Evolutionary conservation across 1,284 basidiomycete species (phyloP).

Genomic region (Phaffia rhodozyma): DNA sequence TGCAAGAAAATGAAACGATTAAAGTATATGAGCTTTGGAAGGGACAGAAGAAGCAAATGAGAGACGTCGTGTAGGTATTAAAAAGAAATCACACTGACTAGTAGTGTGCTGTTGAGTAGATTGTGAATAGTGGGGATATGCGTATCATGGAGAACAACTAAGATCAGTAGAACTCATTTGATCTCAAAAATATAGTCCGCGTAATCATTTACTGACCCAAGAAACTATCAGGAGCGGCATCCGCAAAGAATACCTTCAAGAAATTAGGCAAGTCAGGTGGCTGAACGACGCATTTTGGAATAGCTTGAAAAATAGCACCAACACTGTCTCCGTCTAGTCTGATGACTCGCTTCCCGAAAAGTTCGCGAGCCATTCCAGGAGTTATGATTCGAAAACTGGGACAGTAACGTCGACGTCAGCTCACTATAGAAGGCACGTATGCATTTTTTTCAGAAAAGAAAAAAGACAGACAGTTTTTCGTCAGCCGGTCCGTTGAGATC

Average conservation of each 20-base stretch:
- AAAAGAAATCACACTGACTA: neutral
- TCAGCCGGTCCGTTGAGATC: neutral
- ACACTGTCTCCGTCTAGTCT: slow-evolving; percentile 10
- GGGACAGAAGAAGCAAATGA: no score
- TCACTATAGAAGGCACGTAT: neutral
- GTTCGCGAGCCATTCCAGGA: neutral
- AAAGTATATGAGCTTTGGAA: neutral
- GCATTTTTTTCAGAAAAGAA: neutral
- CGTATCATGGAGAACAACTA: neutral
- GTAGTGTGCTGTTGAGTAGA: slow-evolving; percentile 8
- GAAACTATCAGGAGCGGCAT: slow-evolving; percentile 8
- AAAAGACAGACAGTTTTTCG: neutral
- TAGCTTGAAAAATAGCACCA: neutral
- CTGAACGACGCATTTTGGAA: neutral
- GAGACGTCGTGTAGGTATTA: neutral
- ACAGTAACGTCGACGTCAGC: neutral
- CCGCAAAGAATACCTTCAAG: slow-evolving; percentile 8
- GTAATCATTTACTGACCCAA: neutral
- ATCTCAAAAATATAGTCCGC: neutral
- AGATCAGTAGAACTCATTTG: neutral
- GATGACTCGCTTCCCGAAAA: slow-evolving; percentile 2
- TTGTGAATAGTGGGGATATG: neutral
- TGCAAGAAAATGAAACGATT: neutral
- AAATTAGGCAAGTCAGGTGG: neutral
- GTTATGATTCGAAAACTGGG: slow-evolving; percentile 9